Evolutionary conservation across 2,329 filamentous ascomycete species (phyloP).

Genomic region (Colletotrichum tamarilloi): DNA sequence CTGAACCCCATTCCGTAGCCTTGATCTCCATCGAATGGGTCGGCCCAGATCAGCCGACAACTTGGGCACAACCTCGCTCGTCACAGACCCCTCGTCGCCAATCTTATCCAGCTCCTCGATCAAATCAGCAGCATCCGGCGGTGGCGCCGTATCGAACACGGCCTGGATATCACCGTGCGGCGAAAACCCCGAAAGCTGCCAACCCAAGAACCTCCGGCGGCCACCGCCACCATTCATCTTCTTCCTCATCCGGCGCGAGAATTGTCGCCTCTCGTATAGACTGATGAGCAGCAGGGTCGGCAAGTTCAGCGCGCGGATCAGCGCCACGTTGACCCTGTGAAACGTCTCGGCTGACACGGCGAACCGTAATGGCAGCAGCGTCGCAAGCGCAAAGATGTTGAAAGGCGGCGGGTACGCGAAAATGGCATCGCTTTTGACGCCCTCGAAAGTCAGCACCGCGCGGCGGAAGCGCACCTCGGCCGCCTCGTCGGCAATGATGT

Average conservation of each 20-base stretch:
- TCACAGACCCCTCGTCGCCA: conserved; percentile 7
- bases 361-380: conserved; percentile 75
- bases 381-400: conserved; percentile 73
- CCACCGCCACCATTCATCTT: neutral
- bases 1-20: conserved; percentile 3
- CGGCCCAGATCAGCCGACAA: neutral
- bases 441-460: conserved; percentile 78
- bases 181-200: conserved; percentile 47
- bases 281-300: conserved; percentile 71
- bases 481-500: conserved; percentile 74
- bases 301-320: conserved; percentile 71
- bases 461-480: conserved; percentile 79
- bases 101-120: conserved; percentile 40
- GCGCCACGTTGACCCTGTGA: conserved; percentile 77
- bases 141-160: conserved; percentile 70
- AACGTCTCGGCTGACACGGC: conserved; percentile 72
- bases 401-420: conserved; percentile 78
- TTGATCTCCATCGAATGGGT: conserved; percentile 3
- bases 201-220: conserved; percentile 1
- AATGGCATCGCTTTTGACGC: conserved; percentile 78
- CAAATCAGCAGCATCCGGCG: conserved; percentile 50
- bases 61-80: neutral
- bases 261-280: conserved; percentile 67
- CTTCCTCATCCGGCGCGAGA: conserved; percentile 56
- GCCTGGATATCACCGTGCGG: conserved; percentile 71